A percentile compares a stretch with the other conserved stretches of the same genome.
These are phyloP conservation scores for Vitis hybrid DNA, from an alignment of 177 flowering plant genomes.

Conservation along the genomic window DNA sequence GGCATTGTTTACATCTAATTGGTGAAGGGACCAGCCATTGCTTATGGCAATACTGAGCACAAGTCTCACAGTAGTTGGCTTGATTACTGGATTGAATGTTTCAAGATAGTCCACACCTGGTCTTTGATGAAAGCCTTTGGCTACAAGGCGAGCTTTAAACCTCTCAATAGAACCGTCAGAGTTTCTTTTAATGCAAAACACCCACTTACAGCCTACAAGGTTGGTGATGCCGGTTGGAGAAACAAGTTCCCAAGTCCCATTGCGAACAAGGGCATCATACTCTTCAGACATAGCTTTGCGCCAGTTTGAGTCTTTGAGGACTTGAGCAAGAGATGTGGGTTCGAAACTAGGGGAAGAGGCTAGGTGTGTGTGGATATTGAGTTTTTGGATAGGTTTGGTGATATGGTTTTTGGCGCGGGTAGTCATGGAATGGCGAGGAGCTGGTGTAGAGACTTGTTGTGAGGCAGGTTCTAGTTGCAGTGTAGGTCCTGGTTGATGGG, in stretches of 20 bases:
- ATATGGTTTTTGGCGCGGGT: neutral
- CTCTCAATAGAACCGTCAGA: slow-evolving; percentile 1
- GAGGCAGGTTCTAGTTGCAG: neutral
- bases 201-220: slow-evolving; percentile 8
- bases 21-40: neutral
- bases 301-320: neutral
- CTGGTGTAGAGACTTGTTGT: neutral
- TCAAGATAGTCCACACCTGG: slow-evolving; percentile 2
- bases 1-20: neutral
- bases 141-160: neutral
- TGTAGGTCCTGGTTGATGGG: too few species aligned
- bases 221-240: neutral
- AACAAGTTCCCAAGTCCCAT: slow-evolving; percentile 15
- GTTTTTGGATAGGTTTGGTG: neutral
- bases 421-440: neutral
- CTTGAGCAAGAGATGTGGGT: neutral
- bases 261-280: neutral
- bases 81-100: slow-evolving; percentile 1
- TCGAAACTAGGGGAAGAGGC: neutral
- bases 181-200: slow-evolving; percentile 1
- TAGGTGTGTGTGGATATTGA: neutral
- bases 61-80: neutral
- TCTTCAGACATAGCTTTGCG: neutral
- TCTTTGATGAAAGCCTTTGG: neutral
- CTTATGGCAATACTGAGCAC: neutral